Evolutionary conservation across 2,329 filamentous ascomycete genomes (phyloP).

Genomic region (Chaetomium globosum): DNA sequence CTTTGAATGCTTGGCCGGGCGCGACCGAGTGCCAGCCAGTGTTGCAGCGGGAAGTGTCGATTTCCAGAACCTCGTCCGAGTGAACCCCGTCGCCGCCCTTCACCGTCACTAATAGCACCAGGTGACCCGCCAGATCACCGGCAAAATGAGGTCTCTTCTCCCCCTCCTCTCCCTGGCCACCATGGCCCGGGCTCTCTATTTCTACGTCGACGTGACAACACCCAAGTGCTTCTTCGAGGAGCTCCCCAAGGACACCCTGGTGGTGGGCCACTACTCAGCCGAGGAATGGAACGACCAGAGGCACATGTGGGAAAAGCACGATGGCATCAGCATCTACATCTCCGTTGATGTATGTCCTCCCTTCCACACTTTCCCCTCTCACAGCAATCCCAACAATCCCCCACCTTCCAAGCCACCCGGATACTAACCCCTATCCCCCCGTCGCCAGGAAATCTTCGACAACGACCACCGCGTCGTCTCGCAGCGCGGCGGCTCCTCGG

Average conservation of each 20-base stretch:
- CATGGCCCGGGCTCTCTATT: conserved; percentile 81
- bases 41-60: not conserved
- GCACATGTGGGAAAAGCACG: conserved; percentile 70
- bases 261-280: conserved; percentile 88
- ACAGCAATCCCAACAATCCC: not conserved
- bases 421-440: conserved; percentile 18
- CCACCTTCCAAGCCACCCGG: not conserved
- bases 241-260: conserved; percentile 93
- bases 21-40: conserved; percentile 22
- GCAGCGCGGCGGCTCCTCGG: conserved; percentile 72
- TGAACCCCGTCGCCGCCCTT: not conserved
- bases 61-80: conserved; percentile 30
- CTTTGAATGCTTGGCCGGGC: conserved; percentile 43
- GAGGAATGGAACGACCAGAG: conserved; percentile 77
- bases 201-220: conserved; percentile 84
- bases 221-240: conserved; percentile 99
- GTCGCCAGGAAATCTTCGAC: conserved; percentile 79
- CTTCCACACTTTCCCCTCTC: not conserved
- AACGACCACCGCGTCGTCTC: conserved; percentile 95
- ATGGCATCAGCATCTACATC: conserved; percentile 80
- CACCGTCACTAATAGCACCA: not conserved
- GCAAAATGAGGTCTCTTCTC: conserved; percentile 62
- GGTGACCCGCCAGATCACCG: conserved; percentile 14
- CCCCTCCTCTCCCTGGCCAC: conserved; percentile 67
- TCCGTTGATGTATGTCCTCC: conserved; percentile 73